Evolutionary conservation across 257 asterid genomes (phyloP).

Genomic region (Scutellaria barbata): DNA sequence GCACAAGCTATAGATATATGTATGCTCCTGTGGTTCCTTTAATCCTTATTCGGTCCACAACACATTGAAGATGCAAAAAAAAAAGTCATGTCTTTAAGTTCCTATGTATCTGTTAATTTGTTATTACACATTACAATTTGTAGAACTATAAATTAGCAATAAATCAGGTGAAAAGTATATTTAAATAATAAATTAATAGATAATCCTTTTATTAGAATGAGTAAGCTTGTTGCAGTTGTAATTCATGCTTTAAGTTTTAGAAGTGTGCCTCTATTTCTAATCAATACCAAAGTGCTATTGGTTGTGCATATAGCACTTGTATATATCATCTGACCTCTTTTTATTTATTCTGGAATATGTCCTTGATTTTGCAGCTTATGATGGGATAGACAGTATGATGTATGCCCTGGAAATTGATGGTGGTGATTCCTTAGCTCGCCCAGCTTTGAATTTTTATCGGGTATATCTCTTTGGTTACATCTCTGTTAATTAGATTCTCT

Average conservation of each 20-base stretch:
- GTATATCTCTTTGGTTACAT: slow-evolving; percentile 43
- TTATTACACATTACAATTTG: background rate
- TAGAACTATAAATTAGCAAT: background rate
- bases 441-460: slow-evolving; percentile 53
- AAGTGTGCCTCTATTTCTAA: slow-evolving; percentile 11
- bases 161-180: slow-evolving; percentile 23
- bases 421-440: slow-evolving; percentile 58
- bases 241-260: slow-evolving; percentile 27
- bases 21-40: background rate
- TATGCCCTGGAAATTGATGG: slow-evolving; percentile 65
- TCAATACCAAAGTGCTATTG: background rate
- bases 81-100: background rate
- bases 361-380: slow-evolving; percentile 50
- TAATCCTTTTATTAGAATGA: slow-evolving; percentile 18
- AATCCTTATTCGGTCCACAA: slow-evolving; percentile 9
- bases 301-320: slow-evolving; percentile 17
- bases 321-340: slow-evolving; percentile 5
- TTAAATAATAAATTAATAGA: background rate
- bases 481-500: slow-evolving; percentile 14
- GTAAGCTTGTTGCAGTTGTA: background rate
- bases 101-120: background rate
- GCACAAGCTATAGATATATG: slow-evolving; percentile 1
- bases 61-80: too few species aligned
- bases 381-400: slow-evolving; percentile 49
- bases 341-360: slow-evolving; percentile 8